Conservation (phyloP, 1,139 yeast species). For the Kodamaea anthophila region DNA sequence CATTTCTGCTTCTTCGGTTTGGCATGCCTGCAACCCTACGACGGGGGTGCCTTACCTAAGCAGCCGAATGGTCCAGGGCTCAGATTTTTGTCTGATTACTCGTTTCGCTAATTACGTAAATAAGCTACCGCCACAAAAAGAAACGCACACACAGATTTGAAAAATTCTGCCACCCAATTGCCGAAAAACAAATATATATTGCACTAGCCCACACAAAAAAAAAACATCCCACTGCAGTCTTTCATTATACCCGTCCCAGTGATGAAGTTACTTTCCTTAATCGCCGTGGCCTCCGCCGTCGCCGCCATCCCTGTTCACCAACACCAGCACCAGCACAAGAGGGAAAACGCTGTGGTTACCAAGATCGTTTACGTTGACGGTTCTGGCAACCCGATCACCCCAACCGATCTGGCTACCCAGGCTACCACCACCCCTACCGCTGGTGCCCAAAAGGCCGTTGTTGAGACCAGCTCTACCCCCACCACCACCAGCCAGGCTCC, state of each 20-base stretch:
- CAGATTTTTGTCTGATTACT: background rate
- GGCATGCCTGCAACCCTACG: no score
- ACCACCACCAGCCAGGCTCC: constrained; percentile 10
- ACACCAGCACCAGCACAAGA: constrained; percentile 15
- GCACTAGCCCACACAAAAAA: constrained; percentile 2
- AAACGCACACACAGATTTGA: no score
- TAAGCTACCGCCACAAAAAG: constrained; percentile 1
- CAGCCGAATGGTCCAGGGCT: no score
- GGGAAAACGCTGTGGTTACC: constrained; percentile 12
- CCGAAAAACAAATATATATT: constrained; percentile 4
- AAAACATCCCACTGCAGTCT: constrained; percentile 18
- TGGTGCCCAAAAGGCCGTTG: constrained; percentile 12
- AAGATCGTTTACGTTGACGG: constrained; percentile 15
- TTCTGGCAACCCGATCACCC: constrained; percentile 14
- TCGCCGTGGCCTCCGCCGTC: constrained; percentile 17
- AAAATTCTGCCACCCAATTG: no score
- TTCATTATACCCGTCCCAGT: constrained; percentile 12
- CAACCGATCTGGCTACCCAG: constrained; percentile 10
- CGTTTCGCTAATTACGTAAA: constrained; percentile 1
- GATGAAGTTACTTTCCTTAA: constrained; percentile 14
- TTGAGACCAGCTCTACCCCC: constrained; percentile 7
- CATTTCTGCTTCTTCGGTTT: no score
- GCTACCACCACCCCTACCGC: constrained; percentile 18
- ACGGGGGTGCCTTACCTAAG: no score
- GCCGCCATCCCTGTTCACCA: constrained; percentile 14